Conservation (phyloP, 306 rosid species). For the Sophora flavescens region DNA sequence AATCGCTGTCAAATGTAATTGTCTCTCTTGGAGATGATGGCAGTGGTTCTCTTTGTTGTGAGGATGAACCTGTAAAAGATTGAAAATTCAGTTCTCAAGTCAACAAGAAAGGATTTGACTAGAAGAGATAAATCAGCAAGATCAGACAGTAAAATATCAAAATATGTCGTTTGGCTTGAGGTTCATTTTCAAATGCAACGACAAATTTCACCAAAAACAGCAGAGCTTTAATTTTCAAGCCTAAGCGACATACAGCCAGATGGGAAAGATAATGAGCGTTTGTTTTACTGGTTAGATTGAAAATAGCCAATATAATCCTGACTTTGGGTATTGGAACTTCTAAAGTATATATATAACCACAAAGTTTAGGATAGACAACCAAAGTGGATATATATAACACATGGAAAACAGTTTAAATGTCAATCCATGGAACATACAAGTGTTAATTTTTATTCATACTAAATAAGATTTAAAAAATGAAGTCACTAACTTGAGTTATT, state of each 20-base stretch:
- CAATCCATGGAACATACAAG: not conserved
- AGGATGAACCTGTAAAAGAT: constrained; percentile 63
- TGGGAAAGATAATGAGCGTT: not conserved
- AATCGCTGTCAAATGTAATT: constrained; percentile 70
- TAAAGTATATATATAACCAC: not conserved
- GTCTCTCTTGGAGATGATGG: constrained; percentile 69
- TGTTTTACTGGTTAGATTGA: constrained; percentile 1
- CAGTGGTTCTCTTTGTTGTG: constrained; percentile 61
- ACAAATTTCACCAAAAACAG: constrained; percentile 1
- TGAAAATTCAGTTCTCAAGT: constrained; percentile 22
- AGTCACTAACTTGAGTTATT: not conserved
- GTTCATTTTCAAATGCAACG: not conserved
- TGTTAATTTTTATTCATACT: not conserved
- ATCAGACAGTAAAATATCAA: constrained; percentile 25
- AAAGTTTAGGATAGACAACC: not conserved
- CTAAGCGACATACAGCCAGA: not conserved
- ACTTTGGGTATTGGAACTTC: not conserved
- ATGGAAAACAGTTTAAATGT: not conserved
- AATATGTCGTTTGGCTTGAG: constrained; percentile 11
- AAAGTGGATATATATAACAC: not conserved
- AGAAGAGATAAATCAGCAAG: constrained; percentile 11
- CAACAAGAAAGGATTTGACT: constrained; percentile 18
- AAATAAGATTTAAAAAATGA: not conserved
- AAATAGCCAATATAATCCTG: constrained; percentile 1
- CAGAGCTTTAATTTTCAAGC: not conserved